Conservation (phyloP, 2,329 filamentous ascomycete species). For the Zelopaecilomyces penicillatus region DNA sequence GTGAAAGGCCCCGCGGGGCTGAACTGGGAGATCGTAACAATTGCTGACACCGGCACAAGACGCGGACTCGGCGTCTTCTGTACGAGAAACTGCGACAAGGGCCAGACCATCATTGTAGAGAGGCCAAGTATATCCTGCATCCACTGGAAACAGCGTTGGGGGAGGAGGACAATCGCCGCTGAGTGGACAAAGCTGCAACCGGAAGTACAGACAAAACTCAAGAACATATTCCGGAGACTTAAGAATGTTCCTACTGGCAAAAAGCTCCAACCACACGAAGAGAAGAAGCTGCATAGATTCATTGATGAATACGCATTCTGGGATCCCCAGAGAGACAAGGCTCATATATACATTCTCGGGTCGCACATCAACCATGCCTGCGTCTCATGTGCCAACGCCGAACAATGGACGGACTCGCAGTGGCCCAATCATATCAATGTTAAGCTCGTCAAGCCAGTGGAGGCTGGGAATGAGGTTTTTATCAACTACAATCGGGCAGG, state of each 20-base stretch:
- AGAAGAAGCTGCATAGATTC: slow-evolving; percentile 13
- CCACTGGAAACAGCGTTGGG: slow-evolving; percentile 5
- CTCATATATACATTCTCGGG: slow-evolving; percentile 13
- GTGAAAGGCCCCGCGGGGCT: background rate
- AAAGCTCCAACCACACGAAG: background rate
- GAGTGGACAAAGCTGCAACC: slow-evolving; percentile 12
- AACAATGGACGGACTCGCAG: slow-evolving; percentile 7
- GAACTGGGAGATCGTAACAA: slow-evolving; percentile 10
- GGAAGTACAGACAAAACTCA: background rate
- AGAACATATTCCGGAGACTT: slow-evolving; percentile 9
- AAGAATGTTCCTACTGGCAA: slow-evolving; percentile 2
- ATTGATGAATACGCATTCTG: slow-evolving; percentile 18
- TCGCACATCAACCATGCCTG: slow-evolving; percentile 28
- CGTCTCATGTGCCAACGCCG: slow-evolving; percentile 18
- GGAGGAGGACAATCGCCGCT: background rate
- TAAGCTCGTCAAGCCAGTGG: slow-evolving; percentile 11
- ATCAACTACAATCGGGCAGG: slow-evolving; percentile 26
- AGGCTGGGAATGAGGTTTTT: slow-evolving; percentile 24
- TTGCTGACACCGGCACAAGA: slow-evolving; percentile 4
- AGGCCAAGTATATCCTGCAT: slow-evolving; percentile 12
- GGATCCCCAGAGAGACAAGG: slow-evolving; percentile 4
- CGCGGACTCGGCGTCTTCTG: slow-evolving; percentile 16
- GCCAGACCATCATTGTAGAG: slow-evolving; percentile 13
- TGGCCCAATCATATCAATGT: slow-evolving; percentile 13
- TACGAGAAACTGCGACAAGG: background rate